Percentiles rank a stretch among this genome's conserved stretches.
phyloP scores from a whole-genome alignment of 257 asterid species.

The Lycium barbarum region DNA sequence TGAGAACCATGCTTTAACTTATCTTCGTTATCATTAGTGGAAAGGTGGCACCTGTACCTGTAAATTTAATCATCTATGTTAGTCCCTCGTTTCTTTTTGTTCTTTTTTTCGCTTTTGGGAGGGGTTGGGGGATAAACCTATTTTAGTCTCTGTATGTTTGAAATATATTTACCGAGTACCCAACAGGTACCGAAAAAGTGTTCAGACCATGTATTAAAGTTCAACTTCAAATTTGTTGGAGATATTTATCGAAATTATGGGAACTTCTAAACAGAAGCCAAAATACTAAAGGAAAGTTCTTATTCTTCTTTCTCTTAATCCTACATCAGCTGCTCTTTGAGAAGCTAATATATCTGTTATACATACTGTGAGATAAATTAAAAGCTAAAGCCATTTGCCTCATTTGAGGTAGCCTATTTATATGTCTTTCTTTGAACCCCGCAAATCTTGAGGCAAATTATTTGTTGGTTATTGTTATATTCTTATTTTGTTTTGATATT shows the following conservation, averaged over 20 bases:
- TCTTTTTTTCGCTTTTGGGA: background rate
- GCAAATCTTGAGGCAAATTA: background rate
- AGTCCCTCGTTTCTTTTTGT: background rate
- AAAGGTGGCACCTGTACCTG: conserved; percentile 4
- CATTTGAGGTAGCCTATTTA: background rate
- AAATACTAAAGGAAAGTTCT: conserved; percentile 2
- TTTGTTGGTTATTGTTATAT: conserved; percentile 23
- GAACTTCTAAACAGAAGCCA: conserved; percentile 17
- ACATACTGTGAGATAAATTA: background rate
- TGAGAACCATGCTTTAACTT: conserved; percentile 10
- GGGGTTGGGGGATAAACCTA: background rate
- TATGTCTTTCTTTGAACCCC: background rate
- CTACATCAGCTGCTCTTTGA: conserved; percentile 17
- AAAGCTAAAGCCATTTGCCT: background rate
- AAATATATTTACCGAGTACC: background rate
- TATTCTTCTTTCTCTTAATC: conserved; percentile 2
- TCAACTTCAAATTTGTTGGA: background rate
- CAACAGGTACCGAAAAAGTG: background rate
- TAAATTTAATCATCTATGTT: background rate
- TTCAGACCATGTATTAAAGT: background rate
- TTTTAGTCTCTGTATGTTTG: background rate
- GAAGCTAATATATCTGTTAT: conserved; percentile 3
- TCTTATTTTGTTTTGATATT: background rate
- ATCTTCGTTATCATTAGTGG: conserved; percentile 1
- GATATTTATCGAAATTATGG: background rate